phyloP scores from a whole-genome alignment of 768 basidiomycete genomes.

The Agrocybe praecox region DNA sequence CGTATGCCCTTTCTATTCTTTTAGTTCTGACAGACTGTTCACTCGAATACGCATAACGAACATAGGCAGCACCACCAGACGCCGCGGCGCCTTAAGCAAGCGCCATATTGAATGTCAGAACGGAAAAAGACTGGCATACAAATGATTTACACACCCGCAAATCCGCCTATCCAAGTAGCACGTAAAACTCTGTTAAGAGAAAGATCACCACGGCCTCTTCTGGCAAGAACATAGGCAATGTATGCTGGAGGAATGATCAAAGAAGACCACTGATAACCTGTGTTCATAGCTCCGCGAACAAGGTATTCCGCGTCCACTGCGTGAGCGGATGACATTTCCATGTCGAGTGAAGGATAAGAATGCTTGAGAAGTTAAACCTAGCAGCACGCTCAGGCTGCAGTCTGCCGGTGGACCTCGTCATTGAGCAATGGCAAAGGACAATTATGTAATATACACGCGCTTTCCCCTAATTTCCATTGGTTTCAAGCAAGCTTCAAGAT shows the following conservation, averaged over 20 bases:
- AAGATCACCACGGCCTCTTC: conserved; percentile 57
- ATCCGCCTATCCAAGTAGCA: conserved; percentile 74
- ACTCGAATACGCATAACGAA: conserved; percentile 56
- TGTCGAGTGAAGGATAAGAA: neutral
- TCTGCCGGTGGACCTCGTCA: neutral
- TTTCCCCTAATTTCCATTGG: too few relatives aligned
- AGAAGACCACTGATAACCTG: conserved; percentile 71
- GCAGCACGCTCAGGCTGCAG: too few relatives aligned
- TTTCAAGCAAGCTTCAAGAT: too few relatives aligned
- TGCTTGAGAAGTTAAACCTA: neutral
- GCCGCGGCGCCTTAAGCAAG: conserved; percentile 42
- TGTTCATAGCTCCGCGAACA: conserved; percentile 62
- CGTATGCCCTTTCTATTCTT: conserved; percentile 55
- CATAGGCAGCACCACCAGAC: conserved; percentile 62
- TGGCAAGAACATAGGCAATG: conserved; percentile 49
- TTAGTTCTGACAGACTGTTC: conserved; percentile 49
- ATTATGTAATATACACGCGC: too few relatives aligned
- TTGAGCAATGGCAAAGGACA: neutral
- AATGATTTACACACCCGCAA: conserved; percentile 44
- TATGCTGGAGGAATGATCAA: conserved; percentile 66
- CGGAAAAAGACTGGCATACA: neutral
- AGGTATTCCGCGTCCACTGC: conserved; percentile 66
- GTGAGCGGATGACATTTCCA: conserved; percentile 31
- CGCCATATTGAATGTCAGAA: neutral
- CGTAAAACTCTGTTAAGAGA: conserved; percentile 65